Base-by-base conservation (phyloP, 202 grass and related monocot species). In the Zoysia matrella region DNA sequence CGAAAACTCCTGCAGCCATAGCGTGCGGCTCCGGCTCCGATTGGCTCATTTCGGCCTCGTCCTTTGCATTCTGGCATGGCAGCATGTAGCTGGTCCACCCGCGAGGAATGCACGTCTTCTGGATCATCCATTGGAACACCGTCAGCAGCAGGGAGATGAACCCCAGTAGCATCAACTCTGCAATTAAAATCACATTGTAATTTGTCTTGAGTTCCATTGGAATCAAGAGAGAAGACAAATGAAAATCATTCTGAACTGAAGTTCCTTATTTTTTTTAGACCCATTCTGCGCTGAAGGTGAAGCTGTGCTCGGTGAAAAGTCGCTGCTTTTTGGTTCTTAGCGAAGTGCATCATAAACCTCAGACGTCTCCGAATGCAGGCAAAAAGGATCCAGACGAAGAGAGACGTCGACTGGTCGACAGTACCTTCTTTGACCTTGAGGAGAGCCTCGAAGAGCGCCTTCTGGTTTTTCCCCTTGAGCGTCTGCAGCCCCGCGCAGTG, bases 341-440 rank as follows among this genome's bases (percentile, higher is more conserved):
- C 55, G 15, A 22, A 22, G 22, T 22, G 22, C 22, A 22, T 22
- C 22, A 22, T 22, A 22, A 22, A 22, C 22, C 22, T 22, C 22
- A 22, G 22, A 22, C 22, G 22, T 22, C 22, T 22, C 22, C 22
- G 16, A 63, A 65, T 1, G 44, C 11, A 47, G 9, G 13, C 3
- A 2, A 10, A n/a, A 47, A 3, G 40, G 22, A 18, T 4, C 12
- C 3, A 16, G 3, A 11, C 52, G 0, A n/a, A 39, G 18, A 64
- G 66, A 63, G 61, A 22, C 22, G 22, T 22, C 22, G 22, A 22
- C 22, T 22, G 22, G 7, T 6, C 54, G 54, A 57, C 56, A 0
- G 6, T 65, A 97, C 94, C 94, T 94, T 97, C 94, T 86, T 98
- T 93, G 16, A 98, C 88, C 87, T 98, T 94, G 84, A 93, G 95